These are phyloP conservation scores for Insectozyma bohioensis DNA, from an alignment of 1,139 yeast species.

Conservation along the genomic window DNA sequence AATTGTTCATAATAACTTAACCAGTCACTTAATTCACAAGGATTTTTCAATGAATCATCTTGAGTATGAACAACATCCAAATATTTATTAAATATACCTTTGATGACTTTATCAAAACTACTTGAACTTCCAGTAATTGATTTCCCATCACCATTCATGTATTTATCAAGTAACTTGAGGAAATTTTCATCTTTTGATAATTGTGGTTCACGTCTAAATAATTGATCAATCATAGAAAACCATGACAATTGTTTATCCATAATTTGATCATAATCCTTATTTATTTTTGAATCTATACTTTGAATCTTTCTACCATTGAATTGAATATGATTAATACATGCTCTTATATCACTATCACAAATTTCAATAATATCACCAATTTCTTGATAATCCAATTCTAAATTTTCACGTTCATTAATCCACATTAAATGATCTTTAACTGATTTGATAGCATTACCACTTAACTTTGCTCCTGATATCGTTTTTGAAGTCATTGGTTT, in stretches of 20 bases:
- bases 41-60: constrained; percentile 64
- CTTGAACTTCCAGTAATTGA: constrained; percentile 47
- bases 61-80: constrained; percentile 51
- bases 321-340: constrained; percentile 82
- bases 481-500: constrained; percentile 53
- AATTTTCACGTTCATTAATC: constrained; percentile 31
- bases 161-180: constrained; percentile 31
- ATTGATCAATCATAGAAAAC: constrained; percentile 55
- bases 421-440: constrained; percentile 41
- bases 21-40: constrained; percentile 76
- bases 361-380: constrained; percentile 59
- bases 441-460: constrained; percentile 38
- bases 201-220: constrained; percentile 53
- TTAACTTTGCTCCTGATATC: constrained; percentile 29
- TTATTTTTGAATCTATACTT: constrained; percentile 13
- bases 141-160: constrained; percentile 38
- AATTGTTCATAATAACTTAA: constrained; percentile 61
- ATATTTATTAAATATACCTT: constrained; percentile 73
- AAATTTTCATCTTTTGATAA: constrained; percentile 50
- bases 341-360: constrained; percentile 83
- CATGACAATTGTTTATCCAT: constrained; percentile 62
- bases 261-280: constrained; percentile 10
- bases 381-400: constrained; percentile 34
- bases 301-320: constrained; percentile 46
- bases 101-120: constrained; percentile 60